Evolutionary conservation across 805 yeast species (phyloP), one percentile per base, ranked within the genome.

Genomic region (Nakazawaea peltata): DNA sequence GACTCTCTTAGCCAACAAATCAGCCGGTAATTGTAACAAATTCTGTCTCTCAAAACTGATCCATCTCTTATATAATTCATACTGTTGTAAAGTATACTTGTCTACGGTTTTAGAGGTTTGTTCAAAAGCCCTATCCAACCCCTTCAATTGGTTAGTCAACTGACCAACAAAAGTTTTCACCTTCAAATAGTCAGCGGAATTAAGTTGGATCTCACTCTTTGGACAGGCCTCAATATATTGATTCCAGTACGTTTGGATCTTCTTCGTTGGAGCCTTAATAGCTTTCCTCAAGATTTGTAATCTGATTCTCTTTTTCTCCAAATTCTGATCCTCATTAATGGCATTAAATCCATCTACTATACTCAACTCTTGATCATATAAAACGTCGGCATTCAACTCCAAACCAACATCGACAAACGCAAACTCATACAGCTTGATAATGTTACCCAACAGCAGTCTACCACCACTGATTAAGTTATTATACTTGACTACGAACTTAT

Each of bases 291-390:
- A 85, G 4, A 81, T 67, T 42, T 76, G 77, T 47, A 97, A 69
- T 31, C 82, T 71, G 48, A 79, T 63, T 48, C 85, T 95, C 48
- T 72, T 69, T 44, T 83, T 80, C 46, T 82, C 88, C 51, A 82
- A 87, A 43, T 75, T 80, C 51, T 90, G 97, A 81, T 90, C 85
- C 29, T 79, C 74, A 24, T 78, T 75, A 13, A 74, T 67, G 3
- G 95, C 88, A 32, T 75, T 76, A 90, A 92, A 83, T 23, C 71
- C 63, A 44, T 76, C 78, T 42, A 87, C 67, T 48, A 86, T 87
- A 8, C 70, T 77, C n/a, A 92, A 52, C 51, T 85, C 92, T 46
- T 83, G 92, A 32, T 68, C 65, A 95, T 96, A 90, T 28, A 92
- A 58, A 2, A 64, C 63, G 22, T 81, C 79, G 14, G 88, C 71